Evolutionary conservation across 306 rosid genomes (phyloP), one percentile per base, ranked within the genome.

Genomic region (Acacia crassicarpa): DNA sequence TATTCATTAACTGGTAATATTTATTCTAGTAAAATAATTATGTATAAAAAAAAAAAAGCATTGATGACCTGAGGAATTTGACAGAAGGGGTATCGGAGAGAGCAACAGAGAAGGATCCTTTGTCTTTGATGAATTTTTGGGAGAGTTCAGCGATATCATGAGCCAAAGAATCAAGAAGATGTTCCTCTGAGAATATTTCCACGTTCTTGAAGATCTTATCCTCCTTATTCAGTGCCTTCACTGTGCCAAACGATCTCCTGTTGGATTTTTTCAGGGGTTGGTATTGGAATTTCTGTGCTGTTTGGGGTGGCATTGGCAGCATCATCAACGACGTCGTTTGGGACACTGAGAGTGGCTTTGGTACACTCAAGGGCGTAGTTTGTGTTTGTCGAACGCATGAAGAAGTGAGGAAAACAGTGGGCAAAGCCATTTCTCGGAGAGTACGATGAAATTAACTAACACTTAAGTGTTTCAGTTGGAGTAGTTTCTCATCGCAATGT

Each of bases 71-170:
- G 76, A 72, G 76, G 56, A 35, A 38, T 20, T 19, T 17, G 27
- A 67, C 5, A 27, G 72, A 84, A 48, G 93, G 84, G 15, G 92
- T 93, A 40, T 91, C 93, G 32, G 92, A 86, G 65, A 91, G 76
- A 53, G 84, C 96, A 23, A 90, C 92, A 11, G 91, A 68, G 83
- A 89, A 91, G 44, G 77, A 66, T 1, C 92, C 90, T 78, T 92
- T 89, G 69, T 85, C 90, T 27, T 79, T 76, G n/a, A 59, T 53
- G 67, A 85, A 89, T 82, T 85, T 86, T 10, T 86, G 84, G 15
- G 93, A 89, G 38, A 89, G 87, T 35, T 82, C 86, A 43, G 87
- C 84, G 8, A 86, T 78, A 84, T 91, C 89, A 73, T 87, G 77
- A 12, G 93, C 96, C 71, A 91, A 59, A 38, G 46, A 35, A 25